Percentiles rank a stretch among this genome's conserved stretches.
Conservation (phyloP, 805 yeast genomes). For the Metschnikowia reukaufii region DNA sequence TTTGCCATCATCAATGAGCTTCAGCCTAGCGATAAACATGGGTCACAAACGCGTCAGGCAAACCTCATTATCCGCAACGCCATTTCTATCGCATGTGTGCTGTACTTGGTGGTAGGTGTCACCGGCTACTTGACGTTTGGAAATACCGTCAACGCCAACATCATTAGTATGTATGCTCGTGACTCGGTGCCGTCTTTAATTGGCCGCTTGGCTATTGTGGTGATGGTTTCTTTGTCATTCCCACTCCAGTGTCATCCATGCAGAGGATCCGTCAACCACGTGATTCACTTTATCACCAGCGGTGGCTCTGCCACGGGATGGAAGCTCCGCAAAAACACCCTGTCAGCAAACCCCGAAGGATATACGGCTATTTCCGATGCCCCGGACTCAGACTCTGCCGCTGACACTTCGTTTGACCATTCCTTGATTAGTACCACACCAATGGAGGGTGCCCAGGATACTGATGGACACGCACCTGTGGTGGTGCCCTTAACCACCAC, state of each 20-base stretch:
- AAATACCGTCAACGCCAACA: conserved; percentile 68
- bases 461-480: conserved; percentile 48
- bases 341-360: conserved; percentile 19
- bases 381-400: conserved; percentile 17
- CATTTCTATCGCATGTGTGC: conserved; percentile 50
- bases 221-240: conserved; percentile 73
- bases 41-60: conserved; percentile 45
- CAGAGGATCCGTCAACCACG: conserved; percentile 69
- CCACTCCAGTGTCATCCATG: conserved; percentile 84
- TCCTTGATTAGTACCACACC: conserved; percentile 46
- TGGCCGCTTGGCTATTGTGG: conserved; percentile 63
- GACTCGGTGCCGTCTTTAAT: conserved; percentile 46
- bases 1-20: conserved; percentile 75
- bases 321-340: conserved; percentile 22
- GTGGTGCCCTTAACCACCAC: conserved; percentile 32
- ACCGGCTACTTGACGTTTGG: conserved; percentile 84
- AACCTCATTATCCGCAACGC: conserved; percentile 55
- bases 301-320: conserved; percentile 28
- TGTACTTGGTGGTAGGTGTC: conserved; percentile 66
- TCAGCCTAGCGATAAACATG: conserved; percentile 33
- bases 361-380: conserved; percentile 24
- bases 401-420: conserved; percentile 25
- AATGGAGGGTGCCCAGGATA: conserved; percentile 47
- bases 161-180: conserved; percentile 64
- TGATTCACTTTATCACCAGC: conserved; percentile 47